Conservation (phyloP, 805 yeast genomes). For the Teunomyces stri region DNA sequence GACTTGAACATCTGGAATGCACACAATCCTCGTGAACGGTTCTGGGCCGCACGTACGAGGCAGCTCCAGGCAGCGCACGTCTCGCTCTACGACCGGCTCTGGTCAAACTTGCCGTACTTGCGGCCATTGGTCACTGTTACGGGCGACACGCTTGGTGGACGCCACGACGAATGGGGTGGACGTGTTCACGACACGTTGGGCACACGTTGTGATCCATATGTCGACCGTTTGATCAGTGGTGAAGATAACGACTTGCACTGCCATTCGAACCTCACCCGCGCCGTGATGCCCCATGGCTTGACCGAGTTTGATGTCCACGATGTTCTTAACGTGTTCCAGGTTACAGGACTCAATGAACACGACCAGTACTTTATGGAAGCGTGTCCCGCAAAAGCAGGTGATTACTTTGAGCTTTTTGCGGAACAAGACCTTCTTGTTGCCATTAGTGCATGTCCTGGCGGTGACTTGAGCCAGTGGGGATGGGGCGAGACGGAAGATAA, state of each 20-base stretch:
- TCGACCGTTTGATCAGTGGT: slow-evolving; percentile 60
- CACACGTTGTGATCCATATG: slow-evolving; percentile 69
- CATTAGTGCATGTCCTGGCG: slow-evolving; percentile 68
- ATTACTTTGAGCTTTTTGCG: slow-evolving; percentile 65
- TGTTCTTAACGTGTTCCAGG: slow-evolving; percentile 66
- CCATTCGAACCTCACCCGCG: slow-evolving; percentile 61
- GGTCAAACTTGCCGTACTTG: slow-evolving; percentile 66
- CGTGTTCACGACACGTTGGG: slow-evolving; percentile 65
- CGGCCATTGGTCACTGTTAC: slow-evolving; percentile 65
- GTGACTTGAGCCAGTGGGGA: slow-evolving; percentile 65
- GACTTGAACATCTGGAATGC: slow-evolving; percentile 65
- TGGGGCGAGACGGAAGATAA: slow-evolving; percentile 60
- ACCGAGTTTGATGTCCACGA: slow-evolving; percentile 68
- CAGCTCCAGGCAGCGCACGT: slow-evolving; percentile 66
- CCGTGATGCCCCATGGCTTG: slow-evolving; percentile 58
- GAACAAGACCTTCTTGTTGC: slow-evolving; percentile 65
- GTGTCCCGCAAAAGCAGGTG: slow-evolving; percentile 58
- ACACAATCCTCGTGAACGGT: slow-evolving; percentile 59
- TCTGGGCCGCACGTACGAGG: slow-evolving; percentile 70
- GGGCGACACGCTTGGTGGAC: slow-evolving; percentile 53
- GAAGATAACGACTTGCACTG: slow-evolving; percentile 67
- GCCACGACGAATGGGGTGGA: slow-evolving; percentile 66
- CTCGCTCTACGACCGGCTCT: slow-evolving; percentile 56
- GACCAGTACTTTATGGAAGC: slow-evolving; percentile 73
- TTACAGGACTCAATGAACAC: slow-evolving; percentile 62